These are phyloP conservation scores for Colletotrichum brevisporum DNA, from an alignment of 2,329 filamentous ascomycete genomes.

Conservation along the genomic window DNA sequence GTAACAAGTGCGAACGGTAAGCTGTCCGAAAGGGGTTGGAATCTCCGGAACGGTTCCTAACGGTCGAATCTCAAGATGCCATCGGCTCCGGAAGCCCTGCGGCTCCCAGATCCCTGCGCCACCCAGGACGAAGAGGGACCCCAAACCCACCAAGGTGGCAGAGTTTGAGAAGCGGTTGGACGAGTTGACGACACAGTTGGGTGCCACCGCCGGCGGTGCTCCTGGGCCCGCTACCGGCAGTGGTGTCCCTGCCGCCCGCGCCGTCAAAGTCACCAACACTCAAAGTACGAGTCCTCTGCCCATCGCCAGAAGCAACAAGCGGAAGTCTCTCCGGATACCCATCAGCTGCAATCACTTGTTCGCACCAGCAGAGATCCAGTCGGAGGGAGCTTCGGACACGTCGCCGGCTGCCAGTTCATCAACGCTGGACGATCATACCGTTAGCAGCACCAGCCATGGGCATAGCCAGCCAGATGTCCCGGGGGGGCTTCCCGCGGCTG, in stretches of 20 bases:
- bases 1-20: constrained; percentile 64
- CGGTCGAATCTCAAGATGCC: constrained; percentile 53
- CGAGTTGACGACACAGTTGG: constrained; percentile 62
- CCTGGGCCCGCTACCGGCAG: constrained; percentile 1
- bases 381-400: constrained; percentile 9
- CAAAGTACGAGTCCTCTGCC: constrained; percentile 26
- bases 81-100: constrained; percentile 63
- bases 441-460: constrained; percentile 12
- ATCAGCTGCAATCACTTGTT: constrained; percentile 55
- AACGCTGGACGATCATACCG: constrained; percentile 40
- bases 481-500: constrained; percentile 28
- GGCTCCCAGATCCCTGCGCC: constrained; percentile 62
- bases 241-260: constrained; percentile 15
- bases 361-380: constrained; percentile 41
- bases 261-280: constrained; percentile 25
- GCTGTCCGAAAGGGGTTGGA: constrained; percentile 23
- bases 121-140: constrained; percentile 61
- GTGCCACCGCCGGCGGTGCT: constrained; percentile 43
- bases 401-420: constrained; percentile 42
- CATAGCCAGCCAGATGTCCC: constrained; percentile 26
- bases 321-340: constrained; percentile 28
- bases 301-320: constrained; percentile 29
- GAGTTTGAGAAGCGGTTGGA: constrained; percentile 66
- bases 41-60: constrained; percentile 6
- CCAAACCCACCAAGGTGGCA: constrained; percentile 63